phyloP scores from a whole-genome alignment of 306 rosid genomes.

The Inga laurina region DNA sequence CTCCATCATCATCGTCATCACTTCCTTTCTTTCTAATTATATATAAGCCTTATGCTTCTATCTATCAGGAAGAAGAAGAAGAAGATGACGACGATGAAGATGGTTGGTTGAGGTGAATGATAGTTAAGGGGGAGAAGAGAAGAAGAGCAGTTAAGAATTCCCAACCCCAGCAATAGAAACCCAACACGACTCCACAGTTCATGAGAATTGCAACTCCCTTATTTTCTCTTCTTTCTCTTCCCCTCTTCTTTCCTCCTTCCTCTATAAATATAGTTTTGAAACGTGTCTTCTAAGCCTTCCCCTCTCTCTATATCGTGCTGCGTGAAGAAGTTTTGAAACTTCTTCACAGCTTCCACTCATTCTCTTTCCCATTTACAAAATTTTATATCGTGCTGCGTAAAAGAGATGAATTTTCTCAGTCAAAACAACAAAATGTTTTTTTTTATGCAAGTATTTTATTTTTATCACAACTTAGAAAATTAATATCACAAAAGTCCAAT shows the following conservation, averaged over 20 bases:
- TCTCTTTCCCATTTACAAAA: neutral
- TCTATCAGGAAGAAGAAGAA: neutral
- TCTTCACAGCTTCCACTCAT: conserved; percentile 33
- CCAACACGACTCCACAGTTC: conserved; percentile 99
- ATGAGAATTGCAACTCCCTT: conserved; percentile 74
- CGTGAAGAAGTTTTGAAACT: too few relatives aligned
- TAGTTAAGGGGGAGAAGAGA: conserved; percentile 62
- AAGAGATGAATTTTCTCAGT: conserved; percentile 15
- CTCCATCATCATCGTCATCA: neutral
- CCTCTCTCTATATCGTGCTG: too few relatives aligned
- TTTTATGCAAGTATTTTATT: too few relatives aligned
- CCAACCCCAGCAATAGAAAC: conserved; percentile 99
- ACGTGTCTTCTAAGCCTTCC: conserved; percentile 55
- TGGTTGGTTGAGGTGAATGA: conserved; percentile 9
- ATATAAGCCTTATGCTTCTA: neutral
- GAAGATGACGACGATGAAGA: neutral
- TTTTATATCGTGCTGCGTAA: neutral
- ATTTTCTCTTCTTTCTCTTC: neutral
- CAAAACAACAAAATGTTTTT: neutral
- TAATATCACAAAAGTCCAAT: too few relatives aligned
- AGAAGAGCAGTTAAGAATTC: conserved; percentile 98
- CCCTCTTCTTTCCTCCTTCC: conserved; percentile 18
- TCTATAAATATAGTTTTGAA: conserved; percentile 39
- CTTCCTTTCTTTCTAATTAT: neutral
- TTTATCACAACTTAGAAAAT: too few relatives aligned